A percentile compares a stretch with the other conserved stretches of the same genome.
Evolutionary conservation across 2,329 filamentous ascomycete species (phyloP).

Genomic region (Claviceps sp.): DNA sequence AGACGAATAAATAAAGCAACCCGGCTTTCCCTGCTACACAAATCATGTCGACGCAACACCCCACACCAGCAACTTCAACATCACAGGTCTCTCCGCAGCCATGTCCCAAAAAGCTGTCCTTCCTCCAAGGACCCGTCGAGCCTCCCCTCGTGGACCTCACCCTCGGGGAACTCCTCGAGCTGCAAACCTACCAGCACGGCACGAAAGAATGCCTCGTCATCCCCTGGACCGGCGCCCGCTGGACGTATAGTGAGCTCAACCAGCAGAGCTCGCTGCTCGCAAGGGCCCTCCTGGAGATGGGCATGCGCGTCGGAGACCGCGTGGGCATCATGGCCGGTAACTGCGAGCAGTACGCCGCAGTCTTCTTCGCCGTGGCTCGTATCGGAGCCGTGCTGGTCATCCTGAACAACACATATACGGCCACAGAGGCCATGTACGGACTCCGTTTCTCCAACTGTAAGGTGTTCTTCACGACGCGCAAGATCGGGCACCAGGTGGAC

Average conservation of each 20-base stretch:
- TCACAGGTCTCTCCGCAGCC: conserved; percentile 3
- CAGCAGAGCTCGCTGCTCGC: conserved; percentile 48
- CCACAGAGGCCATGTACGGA: conserved; percentile 57
- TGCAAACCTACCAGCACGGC: conserved; percentile 54
- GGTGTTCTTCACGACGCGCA: conserved; percentile 58
- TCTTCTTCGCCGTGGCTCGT: conserved; percentile 59
- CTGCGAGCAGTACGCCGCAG: conserved; percentile 66
- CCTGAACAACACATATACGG: conserved; percentile 71
- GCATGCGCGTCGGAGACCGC: conserved; percentile 54
- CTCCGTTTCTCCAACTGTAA: conserved; percentile 59
- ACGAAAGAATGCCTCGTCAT: conserved; percentile 57
- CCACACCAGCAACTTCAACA: background rate
- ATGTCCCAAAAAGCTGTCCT: conserved; percentile 26
- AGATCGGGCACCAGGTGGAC: conserved; percentile 48
- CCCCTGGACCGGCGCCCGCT: conserved; percentile 62
- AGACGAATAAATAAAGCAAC: no score
- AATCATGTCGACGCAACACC: conserved; percentile 1
- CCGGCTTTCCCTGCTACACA: no score
- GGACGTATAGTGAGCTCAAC: conserved; percentile 55
- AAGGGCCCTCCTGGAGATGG: conserved; percentile 52
- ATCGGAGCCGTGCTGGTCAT: conserved; percentile 60
- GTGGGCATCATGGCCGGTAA: conserved; percentile 67
- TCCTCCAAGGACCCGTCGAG: conserved; percentile 55
- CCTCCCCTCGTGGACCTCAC: conserved; percentile 59
- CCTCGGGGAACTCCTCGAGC: conserved; percentile 56